These are phyloP conservation scores for Plantago ovata DNA, from an alignment of 257 asterid species.

Conservation along the genomic window DNA sequence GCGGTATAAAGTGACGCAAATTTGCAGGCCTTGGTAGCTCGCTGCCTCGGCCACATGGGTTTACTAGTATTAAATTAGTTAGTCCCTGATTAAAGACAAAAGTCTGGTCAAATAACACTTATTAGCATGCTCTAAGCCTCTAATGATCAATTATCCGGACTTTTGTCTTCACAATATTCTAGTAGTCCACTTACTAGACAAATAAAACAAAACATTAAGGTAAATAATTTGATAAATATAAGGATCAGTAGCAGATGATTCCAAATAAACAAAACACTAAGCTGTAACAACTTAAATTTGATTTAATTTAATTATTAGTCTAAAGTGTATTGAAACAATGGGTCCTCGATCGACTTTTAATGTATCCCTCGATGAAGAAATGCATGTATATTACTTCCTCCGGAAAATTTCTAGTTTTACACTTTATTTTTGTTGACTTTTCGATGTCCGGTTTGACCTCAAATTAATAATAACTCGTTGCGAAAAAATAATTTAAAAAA, in stretches of 20 bases:
- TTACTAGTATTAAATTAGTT: no score
- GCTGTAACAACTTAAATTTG: background rate
- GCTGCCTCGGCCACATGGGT: no score
- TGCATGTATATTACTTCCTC: no score
- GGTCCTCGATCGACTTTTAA: constrained; percentile 2
- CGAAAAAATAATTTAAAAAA: no score
- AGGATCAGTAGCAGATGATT: constrained; percentile 9
- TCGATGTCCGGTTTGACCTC: no score
- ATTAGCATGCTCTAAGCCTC: no score
- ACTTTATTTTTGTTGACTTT: no score
- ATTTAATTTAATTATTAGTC: no score
- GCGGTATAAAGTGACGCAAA: no score
- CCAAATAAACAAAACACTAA: constrained; percentile 6
- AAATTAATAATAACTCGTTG: no score
- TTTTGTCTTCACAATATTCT: background rate
- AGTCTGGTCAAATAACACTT: constrained; percentile 1
- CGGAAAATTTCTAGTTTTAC: no score
- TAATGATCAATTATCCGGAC: background rate
- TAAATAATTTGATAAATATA: background rate
- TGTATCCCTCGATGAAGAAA: constrained; percentile 18
- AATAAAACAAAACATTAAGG: background rate
- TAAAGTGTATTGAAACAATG: background rate
- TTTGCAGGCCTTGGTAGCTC: no score
- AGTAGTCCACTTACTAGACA: background rate
- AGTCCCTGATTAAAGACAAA: constrained; percentile 4